Evolutionary conservation across 306 rosid genomes (phyloP), one percentile per base, ranked within the genome.

Genomic region (Prunus fruticosa): DNA sequence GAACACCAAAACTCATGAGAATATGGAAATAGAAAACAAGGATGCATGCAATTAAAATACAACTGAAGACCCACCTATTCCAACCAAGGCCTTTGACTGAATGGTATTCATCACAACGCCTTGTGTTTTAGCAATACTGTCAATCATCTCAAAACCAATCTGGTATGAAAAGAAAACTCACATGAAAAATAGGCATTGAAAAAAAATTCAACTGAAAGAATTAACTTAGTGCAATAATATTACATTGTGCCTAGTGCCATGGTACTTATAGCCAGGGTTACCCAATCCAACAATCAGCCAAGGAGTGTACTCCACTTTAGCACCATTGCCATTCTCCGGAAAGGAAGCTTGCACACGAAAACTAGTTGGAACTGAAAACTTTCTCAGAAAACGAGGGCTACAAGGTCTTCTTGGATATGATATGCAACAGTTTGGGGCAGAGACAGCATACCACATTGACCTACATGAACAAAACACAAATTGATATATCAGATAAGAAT

Each of bases 281-380:
- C 98, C 98, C 94, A 94, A 76, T 23, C 98, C 98, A 83, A 88
- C 97, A 38, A 94, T 78, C 73, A 94, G 84, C 98, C 98, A 94
- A 68, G 98, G 98, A 75, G 98, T 94, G 88, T 90, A 94, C 68
- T 94, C 98, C 83, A 90, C 84, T 86, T 83, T 82, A 70, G 76
- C 76, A 47, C 81, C 89, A 79, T 85, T 87, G 19, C 65, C 78
- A 53, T 73, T 60, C 11, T 80, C 85, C 2, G 84, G 79, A 50
- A 85, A 76, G 2, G 92, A 86, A 81, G 93, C 92, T n/a, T 84
- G 87, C 28, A 90, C 76, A 18, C 79, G 80, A 61, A 83, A 78
- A 67, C 86, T 65, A 2, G 77, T 71, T 27, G 83, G 80, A 71
- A 79, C 80, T 2, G 82, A 78, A 76, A 8, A 56, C 67, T 78